Conservation (phyloP, 768 basidiomycete species). For the Boletus rubroflammeus region DNA sequence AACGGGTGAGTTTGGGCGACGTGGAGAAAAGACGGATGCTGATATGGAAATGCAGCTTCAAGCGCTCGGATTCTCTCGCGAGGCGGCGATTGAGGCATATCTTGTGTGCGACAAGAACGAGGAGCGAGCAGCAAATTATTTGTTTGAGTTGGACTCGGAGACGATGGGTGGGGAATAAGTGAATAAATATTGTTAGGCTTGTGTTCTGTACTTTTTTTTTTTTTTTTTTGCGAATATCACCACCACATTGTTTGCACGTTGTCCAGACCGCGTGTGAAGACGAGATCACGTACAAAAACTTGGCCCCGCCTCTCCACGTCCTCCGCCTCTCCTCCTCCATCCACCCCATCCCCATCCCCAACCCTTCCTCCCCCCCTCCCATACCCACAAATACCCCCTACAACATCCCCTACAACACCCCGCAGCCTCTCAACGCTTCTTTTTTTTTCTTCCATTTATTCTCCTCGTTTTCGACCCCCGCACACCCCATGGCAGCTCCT, state of each 20-base stretch:
- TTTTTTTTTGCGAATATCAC: neutral
- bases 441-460: neutral
- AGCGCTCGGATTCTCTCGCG: slow-evolving; percentile 81
- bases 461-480: neutral
- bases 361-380: slow-evolving; percentile 9
- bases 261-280: slow-evolving; percentile 25
- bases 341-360: neutral
- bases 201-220: slow-evolving; percentile 1
- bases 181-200: neutral
- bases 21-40: neutral
- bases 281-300: slow-evolving; percentile 31
- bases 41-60: slow-evolving; percentile 53
- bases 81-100: slow-evolving; percentile 85
- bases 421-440: neutral
- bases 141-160: slow-evolving; percentile 57
- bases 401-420: neutral
- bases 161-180: slow-evolving; percentile 45
- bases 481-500: slow-evolving; percentile 22
- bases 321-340: slow-evolving; percentile 17
- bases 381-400: slow-evolving; percentile 31
- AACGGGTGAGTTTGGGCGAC: slow-evolving; percentile 61
- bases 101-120: slow-evolving; percentile 96
- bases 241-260: slow-evolving; percentile 29
- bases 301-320: slow-evolving; percentile 19
- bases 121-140: slow-evolving; percentile 90